Conservation (phyloP, 306 rosid species). For the Acacia crassicarpa region DNA sequence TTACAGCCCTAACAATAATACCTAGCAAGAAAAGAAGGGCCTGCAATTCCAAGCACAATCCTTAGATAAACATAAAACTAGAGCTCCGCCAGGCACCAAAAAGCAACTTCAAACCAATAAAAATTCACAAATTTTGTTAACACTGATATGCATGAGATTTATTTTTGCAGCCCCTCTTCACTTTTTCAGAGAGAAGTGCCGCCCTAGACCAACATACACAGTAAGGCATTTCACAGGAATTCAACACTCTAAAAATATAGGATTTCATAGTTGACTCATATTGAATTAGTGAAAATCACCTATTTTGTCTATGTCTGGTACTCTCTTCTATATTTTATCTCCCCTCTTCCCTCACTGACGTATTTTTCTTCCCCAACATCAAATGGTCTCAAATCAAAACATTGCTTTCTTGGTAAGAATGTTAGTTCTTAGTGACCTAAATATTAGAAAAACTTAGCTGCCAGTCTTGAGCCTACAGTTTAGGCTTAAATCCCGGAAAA, state of each 20-base stretch:
- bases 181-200: background rate
- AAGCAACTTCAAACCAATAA: background rate
- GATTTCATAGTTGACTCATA: background rate
- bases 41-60: conserved; percentile 44
- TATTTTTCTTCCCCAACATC: background rate
- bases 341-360: background rate
- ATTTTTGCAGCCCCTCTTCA: background rate
- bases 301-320: background rate
- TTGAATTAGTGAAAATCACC: background rate
- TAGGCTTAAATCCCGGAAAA: conserved; percentile 1
- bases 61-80: conserved; percentile 12
- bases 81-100: conserved; percentile 12
- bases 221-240: conserved; percentile 10
- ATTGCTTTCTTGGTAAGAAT: background rate
- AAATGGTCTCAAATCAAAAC: background rate
- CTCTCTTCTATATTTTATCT: background rate
- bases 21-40: conserved; percentile 83
- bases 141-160: conserved; percentile 1
- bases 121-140: background rate
- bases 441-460: background rate
- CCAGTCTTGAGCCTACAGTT: background rate
- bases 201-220: background rate
- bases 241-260: background rate
- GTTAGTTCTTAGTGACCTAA: background rate
- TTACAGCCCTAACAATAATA: conserved; percentile 79